Conservation (phyloP, 78 protist species). For the Abeoforma whisleri region DNA sequence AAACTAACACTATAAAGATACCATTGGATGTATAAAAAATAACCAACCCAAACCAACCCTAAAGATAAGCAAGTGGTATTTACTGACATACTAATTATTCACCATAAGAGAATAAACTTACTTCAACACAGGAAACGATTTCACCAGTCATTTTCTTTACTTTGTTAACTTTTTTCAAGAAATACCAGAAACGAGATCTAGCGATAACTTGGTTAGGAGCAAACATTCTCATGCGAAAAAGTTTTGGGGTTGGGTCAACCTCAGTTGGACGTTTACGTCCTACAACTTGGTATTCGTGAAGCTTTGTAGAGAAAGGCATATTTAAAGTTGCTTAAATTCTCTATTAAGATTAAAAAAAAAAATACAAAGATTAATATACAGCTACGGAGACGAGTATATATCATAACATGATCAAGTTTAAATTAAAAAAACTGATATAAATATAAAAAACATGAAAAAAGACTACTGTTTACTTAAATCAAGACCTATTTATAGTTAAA, state of each 20-base stretch:
- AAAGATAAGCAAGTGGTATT: no score
- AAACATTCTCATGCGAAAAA: slow-evolving; percentile 93
- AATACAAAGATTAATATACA: no score
- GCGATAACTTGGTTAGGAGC: slow-evolving; percentile 94
- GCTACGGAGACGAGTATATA: no score
- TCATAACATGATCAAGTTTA: no score
- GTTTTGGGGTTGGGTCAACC: slow-evolving; percentile 62
- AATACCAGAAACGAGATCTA: slow-evolving; percentile 92
- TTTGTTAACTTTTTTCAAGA: slow-evolving; percentile 72
- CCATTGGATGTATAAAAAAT: no score
- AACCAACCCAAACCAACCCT: no score
- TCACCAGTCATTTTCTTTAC: slow-evolving; percentile 89
- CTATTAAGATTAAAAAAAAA: no score
- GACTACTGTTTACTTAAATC: no score
- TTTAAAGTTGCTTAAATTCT: no score
- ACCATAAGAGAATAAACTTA: slow-evolving; percentile 13
- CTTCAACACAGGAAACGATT: slow-evolving; percentile 76
- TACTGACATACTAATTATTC: neutral
- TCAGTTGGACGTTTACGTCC: slow-evolving; percentile 75
- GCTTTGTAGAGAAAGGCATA: slow-evolving; percentile 28
- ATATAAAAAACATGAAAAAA: no score
- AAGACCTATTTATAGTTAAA: no score
- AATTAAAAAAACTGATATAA: no score
- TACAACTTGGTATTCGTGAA: slow-evolving; percentile 72
- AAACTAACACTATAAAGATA: neutral